Percentiles rank a stretch among this genome's conserved stretches.
Conservation (phyloP, 345 rosid genomes). For the Iberis pinnata region DNA sequence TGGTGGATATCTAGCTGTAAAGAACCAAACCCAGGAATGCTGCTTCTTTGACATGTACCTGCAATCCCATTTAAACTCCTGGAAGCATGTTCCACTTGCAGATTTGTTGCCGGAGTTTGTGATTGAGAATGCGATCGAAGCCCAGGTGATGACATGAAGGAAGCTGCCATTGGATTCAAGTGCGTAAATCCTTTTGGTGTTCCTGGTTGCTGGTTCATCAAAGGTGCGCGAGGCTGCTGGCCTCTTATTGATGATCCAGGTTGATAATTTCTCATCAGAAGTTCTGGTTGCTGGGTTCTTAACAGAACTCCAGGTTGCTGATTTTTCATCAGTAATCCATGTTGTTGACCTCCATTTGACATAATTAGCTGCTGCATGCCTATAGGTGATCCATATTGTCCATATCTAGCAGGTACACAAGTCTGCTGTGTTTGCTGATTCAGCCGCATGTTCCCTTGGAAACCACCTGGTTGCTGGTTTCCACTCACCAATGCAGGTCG, state of each 20-base stretch:
- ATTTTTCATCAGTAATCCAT: conserved; percentile 12
- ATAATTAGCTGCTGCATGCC: conserved; percentile 18
- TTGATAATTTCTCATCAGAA: conserved; percentile 26
- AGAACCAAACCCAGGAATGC: conserved; percentile 13
- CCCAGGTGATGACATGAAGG: conserved; percentile 21
- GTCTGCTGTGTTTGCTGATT: conserved; percentile 22
- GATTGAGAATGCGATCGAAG: conserved; percentile 16
- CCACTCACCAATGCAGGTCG: conserved; percentile 17
- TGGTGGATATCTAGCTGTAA: conserved; percentile 20
- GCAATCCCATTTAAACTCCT: conserved; percentile 15
- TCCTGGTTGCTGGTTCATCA: conserved; percentile 28
- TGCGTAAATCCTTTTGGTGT: conserved; percentile 19
- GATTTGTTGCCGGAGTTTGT: conserved; percentile 25
- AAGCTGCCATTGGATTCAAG: conserved; percentile 29
- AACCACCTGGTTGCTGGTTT: conserved; percentile 23
- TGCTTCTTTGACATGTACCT: conserved; percentile 27
- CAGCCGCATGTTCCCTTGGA: conserved; percentile 15
- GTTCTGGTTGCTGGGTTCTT: not conserved
- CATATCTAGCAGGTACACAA: conserved; percentile 15
- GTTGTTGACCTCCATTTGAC: conserved; percentile 32
- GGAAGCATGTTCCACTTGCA: conserved; percentile 22
- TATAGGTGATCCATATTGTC: conserved; percentile 3
- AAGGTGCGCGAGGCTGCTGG: conserved; percentile 13
- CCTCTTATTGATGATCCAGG: conserved; percentile 19
- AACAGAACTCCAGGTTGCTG: conserved; percentile 10